Percentiles rank a stretch among this genome's conserved stretches.
phyloP scores from a whole-genome alignment of 495 filamentous ascomycete genomes.

The Tuber indicum region DNA sequence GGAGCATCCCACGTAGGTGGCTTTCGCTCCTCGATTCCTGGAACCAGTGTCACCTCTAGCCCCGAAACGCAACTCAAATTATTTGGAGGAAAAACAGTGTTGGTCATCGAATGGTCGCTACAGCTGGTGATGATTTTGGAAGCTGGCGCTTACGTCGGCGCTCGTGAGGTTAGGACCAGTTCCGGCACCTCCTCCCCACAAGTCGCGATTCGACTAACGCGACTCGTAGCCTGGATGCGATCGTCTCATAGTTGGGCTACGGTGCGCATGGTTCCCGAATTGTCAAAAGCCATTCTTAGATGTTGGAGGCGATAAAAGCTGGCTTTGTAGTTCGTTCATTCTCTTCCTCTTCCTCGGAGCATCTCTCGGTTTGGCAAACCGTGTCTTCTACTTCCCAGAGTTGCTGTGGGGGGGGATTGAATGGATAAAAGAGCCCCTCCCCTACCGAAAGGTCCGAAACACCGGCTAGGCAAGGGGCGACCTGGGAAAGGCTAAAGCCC shows the following conservation, averaged over 20 bases:
- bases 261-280: constrained; percentile 27
- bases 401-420: background rate
- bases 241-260: constrained; percentile 26
- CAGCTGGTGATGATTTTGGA: constrained; percentile 31
- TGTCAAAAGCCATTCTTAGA: constrained; percentile 25
- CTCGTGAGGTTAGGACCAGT: constrained; percentile 20
- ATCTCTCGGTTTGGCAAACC: background rate
- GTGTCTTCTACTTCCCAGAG: background rate
- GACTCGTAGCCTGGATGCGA: constrained; percentile 25
- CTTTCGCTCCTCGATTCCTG: background rate
- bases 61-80: constrained; percentile 21
- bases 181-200: background rate
- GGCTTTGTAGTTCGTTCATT: constrained; percentile 9
- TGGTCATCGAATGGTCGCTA: constrained; percentile 35
- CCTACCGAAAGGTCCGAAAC: background rate
- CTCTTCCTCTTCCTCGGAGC: background rate
- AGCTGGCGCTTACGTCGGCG: constrained; percentile 24
- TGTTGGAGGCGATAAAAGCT: constrained; percentile 25
- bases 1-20: constrained; percentile 25
- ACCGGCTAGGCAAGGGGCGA: background rate
- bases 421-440: background rate
- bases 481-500: background rate
- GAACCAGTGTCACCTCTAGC: constrained; percentile 12
- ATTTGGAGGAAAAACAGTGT: constrained; percentile 33
- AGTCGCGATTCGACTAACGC: background rate